Evolutionary conservation across 495 filamentous ascomycete species (phyloP).

Genomic region (Trichoderma orchidacearum): DNA sequence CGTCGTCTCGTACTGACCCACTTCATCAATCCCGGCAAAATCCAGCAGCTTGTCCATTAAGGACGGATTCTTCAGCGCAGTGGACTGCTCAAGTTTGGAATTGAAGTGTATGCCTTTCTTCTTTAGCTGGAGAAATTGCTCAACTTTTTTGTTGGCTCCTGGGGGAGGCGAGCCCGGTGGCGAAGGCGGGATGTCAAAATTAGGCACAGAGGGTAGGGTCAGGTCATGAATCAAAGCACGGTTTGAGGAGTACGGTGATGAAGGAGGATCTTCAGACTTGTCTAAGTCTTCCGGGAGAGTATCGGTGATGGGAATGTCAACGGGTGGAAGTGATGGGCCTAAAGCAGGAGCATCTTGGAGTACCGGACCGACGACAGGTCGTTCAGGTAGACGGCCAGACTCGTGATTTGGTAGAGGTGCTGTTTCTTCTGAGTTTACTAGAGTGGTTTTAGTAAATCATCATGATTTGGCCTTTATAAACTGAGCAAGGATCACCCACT

Average conservation of each 20-base stretch:
- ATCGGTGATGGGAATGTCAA: neutral
- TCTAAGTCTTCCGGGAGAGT: neutral
- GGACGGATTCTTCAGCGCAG: slow-evolving; percentile 68
- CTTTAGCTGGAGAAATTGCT: slow-evolving; percentile 75
- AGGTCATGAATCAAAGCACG: slow-evolving; percentile 61
- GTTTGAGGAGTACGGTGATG: slow-evolving; percentile 56
- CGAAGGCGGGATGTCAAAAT: slow-evolving; percentile 71
- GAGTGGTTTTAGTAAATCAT: neutral
- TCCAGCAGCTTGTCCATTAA: slow-evolving; percentile 65
- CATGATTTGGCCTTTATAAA: neutral
- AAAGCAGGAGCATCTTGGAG: neutral
- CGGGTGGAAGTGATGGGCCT: slow-evolving; percentile 1
- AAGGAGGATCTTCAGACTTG: slow-evolving; percentile 19
- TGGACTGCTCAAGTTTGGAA: slow-evolving; percentile 54
- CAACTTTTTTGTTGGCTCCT: slow-evolving; percentile 56
- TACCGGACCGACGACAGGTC: neutral
- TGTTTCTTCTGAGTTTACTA: neutral
- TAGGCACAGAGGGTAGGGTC: slow-evolving; percentile 69
- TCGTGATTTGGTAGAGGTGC: neutral
- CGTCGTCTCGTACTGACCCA: slow-evolving; percentile 60
- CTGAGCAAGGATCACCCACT: neutral
- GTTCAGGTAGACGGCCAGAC: neutral
- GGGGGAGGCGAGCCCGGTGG: slow-evolving; percentile 63
- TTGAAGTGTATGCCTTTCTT: slow-evolving; percentile 86
- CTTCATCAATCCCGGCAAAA: slow-evolving; percentile 58